Evolutionary conservation across 495 filamentous ascomycete species (phyloP), one percentile per base, ranked within the genome.

Genomic region (Podospora tetraspora): DNA sequence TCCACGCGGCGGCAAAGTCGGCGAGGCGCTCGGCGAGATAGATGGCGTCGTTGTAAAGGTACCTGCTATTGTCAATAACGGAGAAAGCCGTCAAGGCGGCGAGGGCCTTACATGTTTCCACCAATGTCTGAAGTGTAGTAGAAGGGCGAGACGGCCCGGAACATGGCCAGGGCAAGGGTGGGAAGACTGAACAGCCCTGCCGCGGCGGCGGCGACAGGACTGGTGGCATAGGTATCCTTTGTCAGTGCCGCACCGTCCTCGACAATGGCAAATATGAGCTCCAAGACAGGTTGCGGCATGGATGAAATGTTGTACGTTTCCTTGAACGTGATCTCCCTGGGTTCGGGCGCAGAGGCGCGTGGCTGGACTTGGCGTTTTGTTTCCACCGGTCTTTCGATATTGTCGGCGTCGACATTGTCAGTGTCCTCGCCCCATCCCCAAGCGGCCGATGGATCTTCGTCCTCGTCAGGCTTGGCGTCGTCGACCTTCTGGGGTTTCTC

Each of bases 251-350:
- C 85, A 8, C 89, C 90, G 71, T 97, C 93, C 59, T 85, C 77
- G 63, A 93, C 82, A 43, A 96, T 84, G 43, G 87, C 82, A 43
- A 80, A 81, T 64, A 99, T 86, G 69, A 95, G 84, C 22, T 84
- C 81, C 23, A 97, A 79, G 13, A 97, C 84, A 3, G 87, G 84
- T 61, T 91, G 87, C 1, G 95, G 95, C 69, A 97, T 87, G 29
- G 90, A 88, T 10, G 94, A 97, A 29, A 95, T 88, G 64, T 88
- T 93, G 78, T 97, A 97, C 2, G 83, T 89, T 78, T 99, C 95
- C 71, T 84, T 92, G 63, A 99, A 79, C 0, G 90, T 94, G 64
- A 98, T 77, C 70, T 84, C 82, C 19, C 78, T 77, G 1, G 79
- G 80, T 43, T 78, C 67, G 21, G 69, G 66, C 58, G 68, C 29